These are phyloP conservation scores for Boletellus emodensis DNA, from an alignment of 768 basidiomycete species.

Conservation along the genomic window DNA sequence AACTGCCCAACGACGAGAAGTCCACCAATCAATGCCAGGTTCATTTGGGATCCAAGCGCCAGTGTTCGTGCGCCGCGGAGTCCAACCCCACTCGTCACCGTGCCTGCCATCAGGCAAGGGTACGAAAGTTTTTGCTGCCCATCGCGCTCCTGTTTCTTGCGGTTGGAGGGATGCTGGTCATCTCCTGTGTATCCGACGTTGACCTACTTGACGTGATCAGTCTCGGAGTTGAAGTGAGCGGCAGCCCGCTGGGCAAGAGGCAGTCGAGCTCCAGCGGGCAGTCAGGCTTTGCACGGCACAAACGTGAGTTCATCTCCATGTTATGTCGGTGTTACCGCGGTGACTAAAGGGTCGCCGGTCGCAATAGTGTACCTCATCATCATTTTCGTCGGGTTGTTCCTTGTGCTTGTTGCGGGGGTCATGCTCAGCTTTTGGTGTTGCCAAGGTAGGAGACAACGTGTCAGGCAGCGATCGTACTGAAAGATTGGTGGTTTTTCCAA, in stretches of 20 bases:
- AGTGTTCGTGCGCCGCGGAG: conserved; percentile 21
- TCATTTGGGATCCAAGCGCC: conserved; percentile 17
- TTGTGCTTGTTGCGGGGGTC: conserved; percentile 51
- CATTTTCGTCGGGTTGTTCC: conserved; percentile 57
- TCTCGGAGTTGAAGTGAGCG: conserved; percentile 28
- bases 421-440: conserved; percentile 68
- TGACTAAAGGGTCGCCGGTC: neutral
- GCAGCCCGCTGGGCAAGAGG: conserved; percentile 28
- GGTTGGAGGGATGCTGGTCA: conserved; percentile 28
- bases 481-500: neutral
- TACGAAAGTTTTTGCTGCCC: conserved; percentile 35
- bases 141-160: conserved; percentile 31
- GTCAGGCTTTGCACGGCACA: conserved; percentile 37
- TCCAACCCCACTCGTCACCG: conserved; percentile 23
- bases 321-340: neutral
- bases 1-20: conserved; percentile 12
- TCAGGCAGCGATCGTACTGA: neutral
- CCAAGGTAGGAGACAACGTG: conserved; percentile 35
- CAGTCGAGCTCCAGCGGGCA: conserved; percentile 8
- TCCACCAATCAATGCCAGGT: conserved; percentile 21
- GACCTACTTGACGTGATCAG: conserved; percentile 21
- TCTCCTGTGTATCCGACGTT: conserved; percentile 30
- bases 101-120: conserved; percentile 30
- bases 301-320: conserved; percentile 34
- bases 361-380: conserved; percentile 57